Conservation (phyloP, 2,329 filamentous ascomycete species). For the Colletotrichum shisoi region DNA sequence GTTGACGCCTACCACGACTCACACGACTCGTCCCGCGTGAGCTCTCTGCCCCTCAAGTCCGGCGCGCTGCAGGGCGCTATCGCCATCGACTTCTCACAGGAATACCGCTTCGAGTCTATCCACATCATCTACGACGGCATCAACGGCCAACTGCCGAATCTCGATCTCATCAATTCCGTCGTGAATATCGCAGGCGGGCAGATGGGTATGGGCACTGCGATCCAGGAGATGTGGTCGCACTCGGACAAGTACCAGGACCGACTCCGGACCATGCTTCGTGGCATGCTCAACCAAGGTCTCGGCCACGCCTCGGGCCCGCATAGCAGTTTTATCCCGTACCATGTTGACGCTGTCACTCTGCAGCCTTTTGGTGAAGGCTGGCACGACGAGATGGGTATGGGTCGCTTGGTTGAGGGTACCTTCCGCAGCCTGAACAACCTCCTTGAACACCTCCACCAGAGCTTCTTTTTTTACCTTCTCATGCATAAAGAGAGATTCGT, state of each 20-base stretch:
- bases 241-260: constrained; percentile 80
- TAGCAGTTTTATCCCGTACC: constrained; percentile 96
- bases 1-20: constrained; percentile 96
- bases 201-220: constrained; percentile 83
- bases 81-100: constrained; percentile 90
- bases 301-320: constrained; percentile 91
- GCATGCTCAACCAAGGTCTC: constrained; percentile 90
- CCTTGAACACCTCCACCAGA: constrained; percentile 95
- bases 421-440: constrained; percentile 96
- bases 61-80: constrained; percentile 91
- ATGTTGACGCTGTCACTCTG: constrained; percentile 93
- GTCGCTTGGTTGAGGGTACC: constrained; percentile 85
- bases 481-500: constrained; percentile 93
- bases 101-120: constrained; percentile 82
- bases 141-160: constrained; percentile 93
- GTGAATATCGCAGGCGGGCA: constrained; percentile 87
- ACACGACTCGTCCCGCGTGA: constrained; percentile 74
- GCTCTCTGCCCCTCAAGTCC: constrained; percentile 84
- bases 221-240: constrained; percentile 87
- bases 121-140: constrained; percentile 95
- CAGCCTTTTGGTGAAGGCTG: constrained; percentile 90
- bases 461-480: constrained; percentile 98
- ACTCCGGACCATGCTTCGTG: constrained; percentile 85
- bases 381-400: constrained; percentile 98
- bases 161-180: constrained; percentile 95